Base-by-base conservation (phyloP, 2,329 filamentous ascomycete genomes). In the Phialocephala sp. region DNA sequence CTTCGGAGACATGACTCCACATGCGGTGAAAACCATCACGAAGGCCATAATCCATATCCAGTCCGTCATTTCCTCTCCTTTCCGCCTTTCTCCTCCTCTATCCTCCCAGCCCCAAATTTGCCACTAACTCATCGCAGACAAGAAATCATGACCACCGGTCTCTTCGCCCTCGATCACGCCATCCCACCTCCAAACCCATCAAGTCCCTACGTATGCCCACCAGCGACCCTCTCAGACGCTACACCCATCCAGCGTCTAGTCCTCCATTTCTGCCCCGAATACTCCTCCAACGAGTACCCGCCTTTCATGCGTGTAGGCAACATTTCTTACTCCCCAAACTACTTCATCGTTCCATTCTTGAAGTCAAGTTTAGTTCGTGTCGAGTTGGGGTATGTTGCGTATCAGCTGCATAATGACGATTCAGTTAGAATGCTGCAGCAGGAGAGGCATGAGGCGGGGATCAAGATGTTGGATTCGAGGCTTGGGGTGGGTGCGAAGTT, bases 1-100 rank as follows among this genome's bases (percentile, higher is more conserved):
- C 27, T 54, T 54, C 50, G 24, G 50, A 18, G 50, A 54, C 27
- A 54, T 54, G 50, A 32, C 50, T 18, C 24, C 50, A 20, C 9
- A 12, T 18, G 50, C 50, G 1, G 50, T 54, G 9, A 11, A 32
- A 9, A 54, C 50, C 50, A 54, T 54, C 24, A 54, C 50, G 3
- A 22, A 24, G 12, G 50, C 50, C 12, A 11, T 32, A 27, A 27
- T 54, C 6, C 27, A 35, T 3, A 35, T 54, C 18, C 11, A 54
- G 50, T 54, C 11, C 4, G 50, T 54, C 27, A 32, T 32, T 32
- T 32, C 27, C 27, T 32, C 27, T 6, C 27, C 3, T 32, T 35
- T 54, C 50, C 22, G 5, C 11, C 11, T 27, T 12, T 20, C 2
- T 4, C 20, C 14, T 5, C 15, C 20, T 27, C 22, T 50, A 47